phyloP scores from a whole-genome alignment of 2,329 filamentous ascomycete genomes.

The Neospermospora avenae region DNA sequence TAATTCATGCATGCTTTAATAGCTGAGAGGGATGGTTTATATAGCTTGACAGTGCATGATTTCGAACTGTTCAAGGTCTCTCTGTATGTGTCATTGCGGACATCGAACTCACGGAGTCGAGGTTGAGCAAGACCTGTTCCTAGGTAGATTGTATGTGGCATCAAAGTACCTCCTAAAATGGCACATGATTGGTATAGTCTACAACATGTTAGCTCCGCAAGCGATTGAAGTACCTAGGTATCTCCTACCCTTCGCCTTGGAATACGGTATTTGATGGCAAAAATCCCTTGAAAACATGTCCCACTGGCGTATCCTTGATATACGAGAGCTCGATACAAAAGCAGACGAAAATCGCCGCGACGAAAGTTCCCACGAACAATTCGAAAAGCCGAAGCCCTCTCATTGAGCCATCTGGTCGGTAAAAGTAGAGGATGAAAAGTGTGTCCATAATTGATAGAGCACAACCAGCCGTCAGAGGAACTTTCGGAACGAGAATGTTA shows the following conservation, averaged over 20 bases:
- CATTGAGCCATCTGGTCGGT: slow-evolving; percentile 55
- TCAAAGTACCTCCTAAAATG: slow-evolving; percentile 71
- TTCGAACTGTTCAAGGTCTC: slow-evolving; percentile 29
- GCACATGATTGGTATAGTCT: slow-evolving; percentile 66
- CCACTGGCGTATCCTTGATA: slow-evolving; percentile 49
- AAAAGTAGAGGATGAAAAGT: slow-evolving; percentile 64
- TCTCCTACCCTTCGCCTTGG: slow-evolving; percentile 47
- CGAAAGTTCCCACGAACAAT: slow-evolving; percentile 56
- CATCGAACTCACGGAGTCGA: slow-evolving; percentile 60
- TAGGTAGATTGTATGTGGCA: slow-evolving; percentile 66
- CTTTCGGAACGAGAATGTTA: slow-evolving; percentile 58
- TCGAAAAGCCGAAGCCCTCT: slow-evolving; percentile 58
- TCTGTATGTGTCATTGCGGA: slow-evolving; percentile 48
- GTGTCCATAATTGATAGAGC: slow-evolving; percentile 65
- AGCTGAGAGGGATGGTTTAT: slow-evolving; percentile 66
- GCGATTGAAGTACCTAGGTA: slow-evolving; percentile 9
- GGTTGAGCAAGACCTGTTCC: slow-evolving; percentile 68
- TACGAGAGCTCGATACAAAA: slow-evolving; percentile 66
- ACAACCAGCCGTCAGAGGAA: slow-evolving; percentile 64
- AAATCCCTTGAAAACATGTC: slow-evolving; percentile 60
- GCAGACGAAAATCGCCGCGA: slow-evolving; percentile 63
- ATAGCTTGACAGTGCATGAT: slow-evolving; percentile 47
- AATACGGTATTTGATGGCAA: slow-evolving; percentile 57
- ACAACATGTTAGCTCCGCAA: background rate
- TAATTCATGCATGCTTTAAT: slow-evolving; percentile 70